Conservation (phyloP, 2,329 filamentous ascomycete genomes). For the Erysiphe pisi region DNA sequence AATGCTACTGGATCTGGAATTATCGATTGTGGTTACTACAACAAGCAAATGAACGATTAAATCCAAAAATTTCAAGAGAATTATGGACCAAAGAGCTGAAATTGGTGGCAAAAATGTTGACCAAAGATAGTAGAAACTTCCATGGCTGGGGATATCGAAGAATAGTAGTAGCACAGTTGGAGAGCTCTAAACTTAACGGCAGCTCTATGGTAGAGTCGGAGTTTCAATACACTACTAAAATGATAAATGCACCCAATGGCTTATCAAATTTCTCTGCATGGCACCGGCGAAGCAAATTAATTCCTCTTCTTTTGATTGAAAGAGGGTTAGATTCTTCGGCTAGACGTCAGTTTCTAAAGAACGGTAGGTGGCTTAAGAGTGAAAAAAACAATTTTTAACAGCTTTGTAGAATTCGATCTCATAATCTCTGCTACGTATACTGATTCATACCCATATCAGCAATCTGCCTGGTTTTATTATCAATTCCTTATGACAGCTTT, state of each 20-base stretch:
- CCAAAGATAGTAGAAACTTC: slow-evolving; percentile 78
- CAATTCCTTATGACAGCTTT: slow-evolving; percentile 70
- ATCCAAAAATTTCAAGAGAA: slow-evolving; percentile 45
- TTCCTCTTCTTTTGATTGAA: slow-evolving; percentile 63
- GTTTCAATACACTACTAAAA: slow-evolving; percentile 80
- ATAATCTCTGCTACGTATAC: slow-evolving; percentile 59
- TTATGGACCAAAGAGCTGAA: slow-evolving; percentile 79
- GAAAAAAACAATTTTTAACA: neutral
- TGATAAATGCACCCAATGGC: slow-evolving; percentile 58
- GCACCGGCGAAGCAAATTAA: slow-evolving; percentile 81
- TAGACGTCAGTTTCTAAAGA: slow-evolving; percentile 59
- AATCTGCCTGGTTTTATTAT: slow-evolving; percentile 96
- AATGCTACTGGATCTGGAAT: slow-evolving; percentile 99
- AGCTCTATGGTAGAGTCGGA: slow-evolving; percentile 64
- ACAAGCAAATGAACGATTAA: slow-evolving; percentile 56
- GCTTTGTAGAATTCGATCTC: slow-evolving; percentile 55
- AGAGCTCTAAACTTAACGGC: slow-evolving; percentile 46
- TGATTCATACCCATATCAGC: slow-evolving; percentile 79
- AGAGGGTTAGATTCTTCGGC: slow-evolving; percentile 52
- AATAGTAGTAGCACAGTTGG: slow-evolving; percentile 63
- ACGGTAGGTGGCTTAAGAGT: slow-evolving; percentile 42
- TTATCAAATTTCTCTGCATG: slow-evolving; percentile 96
- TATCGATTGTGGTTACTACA: slow-evolving; percentile 78
- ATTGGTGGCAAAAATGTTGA: slow-evolving; percentile 78
- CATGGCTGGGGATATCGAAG: slow-evolving; percentile 93